These are phyloP conservation scores for Inga leiocalycina DNA, from an alignment of 306 rosid species.

Conservation along the genomic window DNA sequence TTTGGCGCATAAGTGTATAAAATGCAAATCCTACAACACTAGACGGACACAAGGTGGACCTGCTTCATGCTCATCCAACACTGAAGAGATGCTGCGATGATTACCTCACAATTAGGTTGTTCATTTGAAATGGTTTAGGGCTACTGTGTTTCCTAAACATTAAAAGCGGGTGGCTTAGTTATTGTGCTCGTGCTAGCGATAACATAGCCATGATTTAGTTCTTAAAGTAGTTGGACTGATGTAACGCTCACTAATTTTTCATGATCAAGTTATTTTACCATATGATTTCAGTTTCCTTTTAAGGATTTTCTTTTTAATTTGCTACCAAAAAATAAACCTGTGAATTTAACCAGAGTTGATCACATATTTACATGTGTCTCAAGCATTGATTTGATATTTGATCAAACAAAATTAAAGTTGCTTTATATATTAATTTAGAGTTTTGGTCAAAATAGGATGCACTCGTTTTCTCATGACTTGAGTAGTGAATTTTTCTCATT, in stretches of 20 bases:
- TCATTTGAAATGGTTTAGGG: neutral
- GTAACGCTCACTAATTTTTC: neutral
- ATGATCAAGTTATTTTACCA: neutral
- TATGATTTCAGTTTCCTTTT: neutral
- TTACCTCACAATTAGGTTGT: constrained; percentile 10
- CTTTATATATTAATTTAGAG: neutral
- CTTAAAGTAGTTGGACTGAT: neutral
- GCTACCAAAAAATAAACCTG: neutral
- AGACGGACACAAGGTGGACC: constrained; percentile 58
- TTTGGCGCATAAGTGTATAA: constrained; percentile 45
- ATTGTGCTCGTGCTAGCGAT: neutral
- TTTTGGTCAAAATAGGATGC: neutral
- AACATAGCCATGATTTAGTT: neutral
- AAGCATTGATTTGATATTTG: neutral
- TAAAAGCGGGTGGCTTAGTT: neutral
- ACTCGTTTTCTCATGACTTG: neutral
- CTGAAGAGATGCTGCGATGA: constrained; percentile 48
- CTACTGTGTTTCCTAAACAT: neutral
- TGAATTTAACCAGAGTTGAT: neutral
- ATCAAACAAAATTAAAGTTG: neutral
- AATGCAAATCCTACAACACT: constrained; percentile 50
- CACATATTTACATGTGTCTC: neutral
- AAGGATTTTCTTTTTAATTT: neutral
- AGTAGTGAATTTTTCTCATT: neutral
- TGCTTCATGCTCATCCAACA: constrained; percentile 54